Evolutionary conservation across 805 yeast species (phyloP).

Genomic region (Yamadazyma olivae): DNA sequence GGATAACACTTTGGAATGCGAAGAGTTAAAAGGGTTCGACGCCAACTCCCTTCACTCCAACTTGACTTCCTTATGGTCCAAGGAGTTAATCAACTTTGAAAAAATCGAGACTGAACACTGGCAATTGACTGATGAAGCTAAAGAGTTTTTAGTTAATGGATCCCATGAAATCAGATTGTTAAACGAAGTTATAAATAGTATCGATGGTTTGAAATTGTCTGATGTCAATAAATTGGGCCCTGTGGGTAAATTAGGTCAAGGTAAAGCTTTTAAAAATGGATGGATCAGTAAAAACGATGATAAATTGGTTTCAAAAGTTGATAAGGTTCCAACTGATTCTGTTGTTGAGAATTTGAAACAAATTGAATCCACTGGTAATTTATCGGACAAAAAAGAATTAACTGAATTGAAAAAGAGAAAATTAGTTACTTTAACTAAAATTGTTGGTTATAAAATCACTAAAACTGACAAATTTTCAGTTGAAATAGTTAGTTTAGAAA

Average conservation of each 20-base stretch:
- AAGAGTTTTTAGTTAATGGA: slow-evolving; percentile 73
- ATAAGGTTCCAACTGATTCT: slow-evolving; percentile 57
- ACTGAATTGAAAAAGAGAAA: slow-evolving; percentile 93
- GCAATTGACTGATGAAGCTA: slow-evolving; percentile 76
- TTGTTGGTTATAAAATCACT: slow-evolving; percentile 66
- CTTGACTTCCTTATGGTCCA: slow-evolving; percentile 80
- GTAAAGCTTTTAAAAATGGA: slow-evolving; percentile 94
- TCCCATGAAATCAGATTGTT: slow-evolving; percentile 87
- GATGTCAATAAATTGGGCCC: slow-evolving; percentile 78
- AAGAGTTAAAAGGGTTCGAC: slow-evolving; percentile 58
- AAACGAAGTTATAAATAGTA: slow-evolving; percentile 64
- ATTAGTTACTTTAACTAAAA: slow-evolving; percentile 67
- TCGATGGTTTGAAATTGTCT: slow-evolving; percentile 78
- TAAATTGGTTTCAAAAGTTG: slow-evolving; percentile 61
- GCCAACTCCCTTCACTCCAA: slow-evolving; percentile 75
- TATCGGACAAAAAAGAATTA: slow-evolving; percentile 62
- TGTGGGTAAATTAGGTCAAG: slow-evolving; percentile 91
- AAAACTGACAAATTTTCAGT: slow-evolving; percentile 86
- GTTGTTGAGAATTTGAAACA: slow-evolving; percentile 63
- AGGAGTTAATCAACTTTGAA: slow-evolving; percentile 71
- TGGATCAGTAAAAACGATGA: slow-evolving; percentile 93
- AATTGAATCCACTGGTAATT: slow-evolving; percentile 53
- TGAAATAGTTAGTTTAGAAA: slow-evolving; percentile 76
- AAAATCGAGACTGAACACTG: slow-evolving; percentile 75
- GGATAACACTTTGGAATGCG: slow-evolving; percentile 58